Conservation (phyloP, 2,329 filamentous ascomycete species). For the Hypoxylon sp. region DNA sequence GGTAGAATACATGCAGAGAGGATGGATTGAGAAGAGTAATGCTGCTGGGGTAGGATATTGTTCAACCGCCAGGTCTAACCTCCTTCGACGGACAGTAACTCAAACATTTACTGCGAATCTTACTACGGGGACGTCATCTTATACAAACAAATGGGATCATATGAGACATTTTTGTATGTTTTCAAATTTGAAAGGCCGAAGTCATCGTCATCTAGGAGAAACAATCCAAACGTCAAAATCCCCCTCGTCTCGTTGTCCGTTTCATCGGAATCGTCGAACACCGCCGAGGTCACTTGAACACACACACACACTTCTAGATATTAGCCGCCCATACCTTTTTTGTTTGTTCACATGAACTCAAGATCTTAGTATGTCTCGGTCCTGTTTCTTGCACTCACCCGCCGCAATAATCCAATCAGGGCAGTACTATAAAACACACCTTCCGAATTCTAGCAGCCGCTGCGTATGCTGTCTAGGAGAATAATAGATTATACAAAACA, state of each 20-base stretch:
- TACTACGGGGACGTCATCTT: constrained; percentile 11
- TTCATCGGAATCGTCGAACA: constrained; percentile 26
- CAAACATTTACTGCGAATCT: constrained; percentile 3
- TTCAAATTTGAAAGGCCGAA: constrained; percentile 1
- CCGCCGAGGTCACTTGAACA: not conserved
- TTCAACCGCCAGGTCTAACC: constrained; percentile 1
- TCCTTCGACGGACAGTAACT: not conserved
- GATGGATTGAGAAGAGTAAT: constrained; percentile 16
- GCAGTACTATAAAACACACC: not conserved
- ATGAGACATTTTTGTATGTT: constrained; percentile 1
- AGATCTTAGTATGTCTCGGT: not conserved
- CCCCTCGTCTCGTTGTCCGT: constrained; percentile 18
- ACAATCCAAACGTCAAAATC: constrained; percentile 19
- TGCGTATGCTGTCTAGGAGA: constrained; percentile 1
- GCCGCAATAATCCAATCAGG: not conserved
- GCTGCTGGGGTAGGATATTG: not conserved
- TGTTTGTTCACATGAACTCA: not conserved
- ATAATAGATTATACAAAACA: constrained; percentile 12
- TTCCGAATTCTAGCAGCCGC: not conserved
- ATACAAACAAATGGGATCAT: not conserved
- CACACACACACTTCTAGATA: not conserved
- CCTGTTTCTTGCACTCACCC: not conserved
- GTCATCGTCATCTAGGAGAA: not conserved
- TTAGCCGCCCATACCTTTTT: not conserved
- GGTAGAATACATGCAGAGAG: constrained; percentile 18